These are phyloP conservation scores for Coelastrella sp. DNA, from an alignment of 139 green algal species.

Conservation along the genomic window DNA sequence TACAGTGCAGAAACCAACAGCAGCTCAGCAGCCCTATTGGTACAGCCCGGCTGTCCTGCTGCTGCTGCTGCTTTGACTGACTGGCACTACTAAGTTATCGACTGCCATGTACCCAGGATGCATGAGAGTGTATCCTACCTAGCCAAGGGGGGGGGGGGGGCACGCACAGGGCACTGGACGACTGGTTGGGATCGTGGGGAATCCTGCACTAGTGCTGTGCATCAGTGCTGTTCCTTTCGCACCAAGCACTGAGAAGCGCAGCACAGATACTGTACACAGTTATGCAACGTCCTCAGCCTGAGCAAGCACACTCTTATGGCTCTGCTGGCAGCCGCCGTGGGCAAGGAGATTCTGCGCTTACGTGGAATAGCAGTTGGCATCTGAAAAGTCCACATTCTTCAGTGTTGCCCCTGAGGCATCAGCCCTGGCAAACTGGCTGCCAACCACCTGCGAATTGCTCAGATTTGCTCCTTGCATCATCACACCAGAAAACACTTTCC, in stretches of 20 bases:
- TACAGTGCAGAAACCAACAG: background rate
- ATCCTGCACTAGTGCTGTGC: background rate
- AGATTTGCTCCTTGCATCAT: constrained; percentile 65
- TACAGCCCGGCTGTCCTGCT: background rate
- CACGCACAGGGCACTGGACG: too few relatives aligned
- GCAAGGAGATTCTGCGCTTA: background rate
- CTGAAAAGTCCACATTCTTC: constrained; percentile 58
- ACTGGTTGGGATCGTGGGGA: too few relatives aligned
- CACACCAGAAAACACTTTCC: constrained; percentile 69
- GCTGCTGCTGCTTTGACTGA: too few relatives aligned
- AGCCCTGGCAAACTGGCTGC: constrained; percentile 65
- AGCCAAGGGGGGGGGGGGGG: too few relatives aligned
- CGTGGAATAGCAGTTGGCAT: constrained; percentile 64
- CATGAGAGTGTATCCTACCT: background rate
- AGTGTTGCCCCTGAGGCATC: constrained; percentile 52
- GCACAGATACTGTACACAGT: too few relatives aligned
- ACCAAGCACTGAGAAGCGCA: background rate
- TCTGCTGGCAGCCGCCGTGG: too few relatives aligned
- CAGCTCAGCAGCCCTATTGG: background rate
- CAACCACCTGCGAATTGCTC: constrained; percentile 55
- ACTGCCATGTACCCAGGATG: background rate
- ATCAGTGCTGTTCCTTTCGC: too few relatives aligned
- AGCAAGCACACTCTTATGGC: too few relatives aligned
- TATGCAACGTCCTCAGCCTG: too few relatives aligned
- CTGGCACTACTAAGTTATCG: too few relatives aligned